Evolutionary conservation across 140 eudicot species (phyloP).

Genomic region (Bidens hawaiensis): DNA sequence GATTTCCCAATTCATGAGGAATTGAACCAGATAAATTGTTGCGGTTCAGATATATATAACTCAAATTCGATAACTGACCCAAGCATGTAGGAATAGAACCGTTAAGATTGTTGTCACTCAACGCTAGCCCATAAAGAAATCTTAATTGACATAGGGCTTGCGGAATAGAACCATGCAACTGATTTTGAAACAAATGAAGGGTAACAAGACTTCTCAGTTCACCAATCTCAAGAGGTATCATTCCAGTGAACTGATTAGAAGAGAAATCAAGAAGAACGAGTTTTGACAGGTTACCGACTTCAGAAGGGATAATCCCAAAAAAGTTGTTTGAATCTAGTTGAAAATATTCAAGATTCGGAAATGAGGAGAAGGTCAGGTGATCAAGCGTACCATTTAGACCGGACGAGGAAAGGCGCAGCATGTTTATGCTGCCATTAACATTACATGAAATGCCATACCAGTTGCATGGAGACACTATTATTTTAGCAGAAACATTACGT

Average conservation of each 20-base stretch:
- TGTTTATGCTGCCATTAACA: constrained; percentile 12
- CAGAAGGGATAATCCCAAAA: constrained; percentile 28
- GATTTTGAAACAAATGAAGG: constrained; percentile 24
- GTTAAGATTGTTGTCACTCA: not conserved
- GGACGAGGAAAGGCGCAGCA: constrained; percentile 13
- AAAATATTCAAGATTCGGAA: constrained; percentile 20
- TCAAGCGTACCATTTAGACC: constrained; percentile 28
- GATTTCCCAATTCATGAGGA: constrained; percentile 15
- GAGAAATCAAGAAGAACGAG: constrained; percentile 19
- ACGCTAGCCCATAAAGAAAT: constrained; percentile 16
- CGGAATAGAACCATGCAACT: constrained; percentile 25
- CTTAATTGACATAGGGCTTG: constrained; percentile 13
- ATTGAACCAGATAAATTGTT: not conserved
- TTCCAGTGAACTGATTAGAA: constrained; percentile 13
- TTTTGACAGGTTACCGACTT: constrained; percentile 15
- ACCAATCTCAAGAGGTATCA: constrained; percentile 25
- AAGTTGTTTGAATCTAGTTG: constrained; percentile 15
- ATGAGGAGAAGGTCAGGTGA: constrained; percentile 18
- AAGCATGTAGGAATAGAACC: constrained; percentile 1
- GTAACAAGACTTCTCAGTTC: constrained; percentile 1
- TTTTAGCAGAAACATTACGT: not conserved
- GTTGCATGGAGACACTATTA: constrained; percentile 17
- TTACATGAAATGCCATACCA: constrained; percentile 38
- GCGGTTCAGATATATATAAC: not conserved
- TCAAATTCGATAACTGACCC: not conserved